Conservation (phyloP, 441 rosid genomes). For the Gossypium davidsonii region DNA sequence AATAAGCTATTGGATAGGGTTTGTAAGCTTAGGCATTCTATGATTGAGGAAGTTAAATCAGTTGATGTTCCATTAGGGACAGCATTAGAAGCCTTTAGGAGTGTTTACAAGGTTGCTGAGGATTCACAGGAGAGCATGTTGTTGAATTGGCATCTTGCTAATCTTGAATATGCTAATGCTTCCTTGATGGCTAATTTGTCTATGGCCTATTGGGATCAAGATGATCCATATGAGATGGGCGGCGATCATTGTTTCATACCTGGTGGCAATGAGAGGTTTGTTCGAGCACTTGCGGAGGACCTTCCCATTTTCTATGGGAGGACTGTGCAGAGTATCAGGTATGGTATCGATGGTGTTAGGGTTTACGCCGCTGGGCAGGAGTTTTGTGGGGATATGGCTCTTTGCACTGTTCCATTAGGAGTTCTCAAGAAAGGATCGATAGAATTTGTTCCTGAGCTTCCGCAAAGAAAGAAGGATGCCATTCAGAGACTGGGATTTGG, state of each 20-base stretch:
- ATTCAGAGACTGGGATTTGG: constrained; percentile 76
- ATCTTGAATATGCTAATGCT: constrained; percentile 88
- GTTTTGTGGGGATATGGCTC: constrained; percentile 71
- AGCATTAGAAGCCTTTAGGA: constrained; percentile 76
- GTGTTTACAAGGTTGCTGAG: constrained; percentile 70
- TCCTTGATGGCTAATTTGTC: constrained; percentile 75
- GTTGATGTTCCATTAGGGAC: constrained; percentile 76
- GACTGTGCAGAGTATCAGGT: constrained; percentile 63
- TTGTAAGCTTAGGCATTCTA: constrained; percentile 82
- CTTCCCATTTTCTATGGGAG: constrained; percentile 69
- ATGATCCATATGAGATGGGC: constrained; percentile 95
- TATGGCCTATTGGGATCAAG: constrained; percentile 94
- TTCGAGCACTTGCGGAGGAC: constrained; percentile 74
- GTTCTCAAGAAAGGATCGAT: constrained; percentile 70
- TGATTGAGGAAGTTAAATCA: constrained; percentile 81
- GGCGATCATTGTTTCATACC: constrained; percentile 96
- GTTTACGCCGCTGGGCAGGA: constrained; percentile 68
- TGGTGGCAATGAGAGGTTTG: constrained; percentile 79
- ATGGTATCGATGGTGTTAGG: constrained; percentile 64
- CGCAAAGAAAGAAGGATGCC: constrained; percentile 67
- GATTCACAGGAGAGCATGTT: constrained; percentile 73
- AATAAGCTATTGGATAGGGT: constrained; percentile 81
- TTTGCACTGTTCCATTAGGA: constrained; percentile 75
- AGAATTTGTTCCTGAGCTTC: constrained; percentile 78
- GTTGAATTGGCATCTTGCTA: constrained; percentile 88